Conservation (phyloP, 2,329 filamentous ascomycete genomes). For the Hyphodiscus sp. region DNA sequence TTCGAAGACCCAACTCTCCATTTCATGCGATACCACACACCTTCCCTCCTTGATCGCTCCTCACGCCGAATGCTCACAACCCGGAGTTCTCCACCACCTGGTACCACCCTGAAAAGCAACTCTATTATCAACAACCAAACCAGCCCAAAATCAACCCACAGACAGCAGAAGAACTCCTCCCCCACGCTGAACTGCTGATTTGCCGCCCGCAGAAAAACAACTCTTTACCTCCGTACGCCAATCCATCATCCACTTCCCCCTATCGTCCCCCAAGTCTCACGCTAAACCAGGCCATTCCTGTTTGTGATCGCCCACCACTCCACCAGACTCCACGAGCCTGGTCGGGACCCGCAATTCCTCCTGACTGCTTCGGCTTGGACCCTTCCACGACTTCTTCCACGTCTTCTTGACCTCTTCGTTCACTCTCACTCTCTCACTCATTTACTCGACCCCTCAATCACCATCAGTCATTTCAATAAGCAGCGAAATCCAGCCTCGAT, state of each 20-base stretch:
- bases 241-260: background rate
- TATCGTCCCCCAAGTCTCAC: background rate
- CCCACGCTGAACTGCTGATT: background rate
- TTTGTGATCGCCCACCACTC: constrained; percentile 26
- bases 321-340: constrained; percentile 13
- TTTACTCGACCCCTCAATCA: constrained; percentile 12
- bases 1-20: background rate
- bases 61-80: constrained; percentile 9
- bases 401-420: constrained; percentile 13
- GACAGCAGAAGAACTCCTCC: background rate
- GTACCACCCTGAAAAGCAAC: constrained; percentile 14
- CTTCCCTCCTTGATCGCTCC: constrained; percentile 11
- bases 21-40: constrained; percentile 19
- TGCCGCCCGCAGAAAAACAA: background rate
- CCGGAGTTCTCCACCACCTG: background rate
- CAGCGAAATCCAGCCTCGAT: background rate
- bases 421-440: constrained; percentile 9
- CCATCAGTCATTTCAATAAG: background rate
- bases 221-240: background rate
- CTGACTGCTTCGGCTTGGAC: constrained; percentile 4
- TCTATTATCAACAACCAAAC: no score
- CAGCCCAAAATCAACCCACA: no score
- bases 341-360: constrained; percentile 25
- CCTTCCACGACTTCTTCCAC: constrained; percentile 15
- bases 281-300: constrained; percentile 12